Conservation (phyloP, 495 filamentous ascomycete genomes). For the Niebla homalea region DNA sequence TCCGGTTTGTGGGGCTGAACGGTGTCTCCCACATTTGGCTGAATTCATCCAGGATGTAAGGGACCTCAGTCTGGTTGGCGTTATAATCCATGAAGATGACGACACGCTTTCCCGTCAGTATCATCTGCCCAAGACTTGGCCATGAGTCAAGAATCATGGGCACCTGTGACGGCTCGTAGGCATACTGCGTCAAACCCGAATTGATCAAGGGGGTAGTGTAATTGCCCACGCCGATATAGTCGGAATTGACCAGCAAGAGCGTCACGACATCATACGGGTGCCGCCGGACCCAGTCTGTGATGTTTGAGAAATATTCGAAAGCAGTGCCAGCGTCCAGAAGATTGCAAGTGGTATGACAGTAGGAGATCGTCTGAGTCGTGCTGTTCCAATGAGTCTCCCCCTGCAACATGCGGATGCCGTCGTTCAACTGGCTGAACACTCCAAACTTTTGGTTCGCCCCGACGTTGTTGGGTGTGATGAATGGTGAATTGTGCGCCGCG, state of each 20-base stretch:
- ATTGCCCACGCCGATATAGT: constrained; percentile 46
- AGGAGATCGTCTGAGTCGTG: constrained; percentile 44
- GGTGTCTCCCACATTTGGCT: constrained; percentile 56
- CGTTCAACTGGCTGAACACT: constrained; percentile 66
- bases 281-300: constrained; percentile 56
- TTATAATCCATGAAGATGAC: constrained; percentile 71
- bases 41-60: constrained; percentile 55
- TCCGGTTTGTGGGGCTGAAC: constrained; percentile 44
- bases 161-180: constrained; percentile 56
- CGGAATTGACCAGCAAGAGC: constrained; percentile 73
- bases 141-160: constrained; percentile 64
- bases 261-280: constrained; percentile 91
- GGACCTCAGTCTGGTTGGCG: constrained; percentile 62
- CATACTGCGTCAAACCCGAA: constrained; percentile 53
- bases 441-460: constrained; percentile 64
- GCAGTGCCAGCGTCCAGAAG: constrained; percentile 68
- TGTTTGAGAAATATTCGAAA: constrained; percentile 53
- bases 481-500: constrained; percentile 79
- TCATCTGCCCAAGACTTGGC: constrained; percentile 74
- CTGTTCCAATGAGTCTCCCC: constrained; percentile 58
- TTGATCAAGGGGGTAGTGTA: constrained; percentile 48
- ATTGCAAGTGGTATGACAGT: constrained; percentile 67
- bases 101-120: constrained; percentile 48
- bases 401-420: constrained; percentile 82
- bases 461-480: constrained; percentile 51